Base-by-base conservation (phyloP, 2,329 filamentous ascomycete genomes). In the Immersiporthe knoxdaviesiana region DNA sequence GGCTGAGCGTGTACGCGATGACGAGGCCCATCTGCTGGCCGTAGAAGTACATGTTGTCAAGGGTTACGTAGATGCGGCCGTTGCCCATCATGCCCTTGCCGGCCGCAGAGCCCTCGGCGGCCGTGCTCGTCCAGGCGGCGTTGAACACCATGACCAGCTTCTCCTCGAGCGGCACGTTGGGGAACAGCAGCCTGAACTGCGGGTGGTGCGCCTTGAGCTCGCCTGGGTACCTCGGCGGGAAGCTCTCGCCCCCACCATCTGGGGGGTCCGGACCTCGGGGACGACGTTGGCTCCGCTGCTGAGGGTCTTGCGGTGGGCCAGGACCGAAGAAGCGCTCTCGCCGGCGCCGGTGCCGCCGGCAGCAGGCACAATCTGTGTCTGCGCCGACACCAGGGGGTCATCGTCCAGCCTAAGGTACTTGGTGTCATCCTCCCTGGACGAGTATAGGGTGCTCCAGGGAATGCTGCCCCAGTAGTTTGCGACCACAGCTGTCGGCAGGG, bases 401-500 rank as follows among this genome's bases (percentile, higher is more conserved):
- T 73, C 71, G n/a, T 76, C 73, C 11, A 74, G 71, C 35, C 73
- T 73, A 24, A 73, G 74, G 0, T 70, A 75, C 27, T 62, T 70
- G 12, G 72, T 72, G 18, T 74, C 72, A 10, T 72, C 74, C 7
- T 74, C 74, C 12, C 72, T 71, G 12, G 75, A 72, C 11, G 74
- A 74, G 68, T 79, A 80, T 44, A 78, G 74, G 0, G 77, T 74
- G 58, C 77, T 80, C 92, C 94, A 97, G 61, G 94, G 90, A 68
- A 89, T 91, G 75, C 90, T 97, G 63, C 95, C 95, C 95, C 95
- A 98, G 68, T 97, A 87, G 77, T 98, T 98, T 41, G 94, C 94
- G 83, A 97, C 88, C 71, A 97, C 89, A 18, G 93, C 93, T 63
- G 92, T 92, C 1, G 94, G 93, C 56, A 91, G 88, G n/a, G 85